Evolutionary conservation across 805 yeast species (phyloP).

Genomic region (Barnettozyma salicaria): DNA sequence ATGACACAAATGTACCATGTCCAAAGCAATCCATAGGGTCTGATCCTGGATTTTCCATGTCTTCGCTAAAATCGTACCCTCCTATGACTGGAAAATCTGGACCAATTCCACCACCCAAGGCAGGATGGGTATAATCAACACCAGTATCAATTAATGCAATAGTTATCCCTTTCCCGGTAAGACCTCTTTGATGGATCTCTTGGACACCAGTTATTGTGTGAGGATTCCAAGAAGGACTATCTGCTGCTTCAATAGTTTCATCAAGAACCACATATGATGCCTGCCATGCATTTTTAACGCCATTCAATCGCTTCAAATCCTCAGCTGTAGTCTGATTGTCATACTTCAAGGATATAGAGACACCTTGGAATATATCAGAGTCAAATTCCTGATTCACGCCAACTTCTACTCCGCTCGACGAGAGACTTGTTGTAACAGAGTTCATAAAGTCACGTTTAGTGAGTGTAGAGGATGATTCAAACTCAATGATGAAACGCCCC

Average conservation of each 20-base stretch:
- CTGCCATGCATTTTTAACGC: conserved; percentile 15
- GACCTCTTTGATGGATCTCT: conserved; percentile 8
- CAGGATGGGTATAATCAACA: conserved; percentile 10
- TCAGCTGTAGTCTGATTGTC: conserved; percentile 8
- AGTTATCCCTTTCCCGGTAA: conserved; percentile 8
- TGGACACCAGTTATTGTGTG: conserved; percentile 11
- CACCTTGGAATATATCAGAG: conserved; percentile 15
- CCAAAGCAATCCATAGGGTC: conserved; percentile 19
- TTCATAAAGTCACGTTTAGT: not conserved
- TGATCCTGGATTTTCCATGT: conserved; percentile 6
- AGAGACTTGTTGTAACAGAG: conserved; percentile 1
- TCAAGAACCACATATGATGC: conserved; percentile 12
- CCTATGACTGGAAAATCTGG: conserved; percentile 11
- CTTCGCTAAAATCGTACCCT: conserved; percentile 14
- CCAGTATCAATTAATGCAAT: conserved; percentile 11
- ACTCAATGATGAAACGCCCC: conserved; percentile 11
- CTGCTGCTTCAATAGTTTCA: conserved; percentile 7
- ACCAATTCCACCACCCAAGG: conserved; percentile 13
- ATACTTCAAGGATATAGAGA: conserved; percentile 8
- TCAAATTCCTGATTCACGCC: conserved; percentile 10
- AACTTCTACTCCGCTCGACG: conserved; percentile 5
- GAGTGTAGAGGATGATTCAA: not conserved
- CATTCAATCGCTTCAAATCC: conserved; percentile 7
- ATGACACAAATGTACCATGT: conserved; percentile 18
- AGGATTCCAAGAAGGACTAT: conserved; percentile 7